Base-by-base conservation (phyloP, 2,329 filamentous ascomycete genomes). In the Calonectria hongkongensis region DNA sequence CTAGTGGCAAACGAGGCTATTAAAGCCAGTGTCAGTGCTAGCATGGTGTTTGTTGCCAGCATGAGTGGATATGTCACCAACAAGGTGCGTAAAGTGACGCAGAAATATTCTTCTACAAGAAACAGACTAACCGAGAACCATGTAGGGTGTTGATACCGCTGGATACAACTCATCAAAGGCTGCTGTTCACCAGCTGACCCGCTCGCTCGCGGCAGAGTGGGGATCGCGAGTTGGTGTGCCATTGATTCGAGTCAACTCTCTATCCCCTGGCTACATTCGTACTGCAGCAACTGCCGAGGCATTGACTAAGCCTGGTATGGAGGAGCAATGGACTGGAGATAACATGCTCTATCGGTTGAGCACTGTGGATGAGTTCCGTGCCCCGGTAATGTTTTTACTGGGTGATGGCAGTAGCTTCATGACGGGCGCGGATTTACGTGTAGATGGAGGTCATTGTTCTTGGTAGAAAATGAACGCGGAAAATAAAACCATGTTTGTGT, bases 131-230 rank as follows among this genome's bases (percentile, higher is more conserved):
- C 16, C 18, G 21, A 15, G 13, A 4, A 15, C 9, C 3, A 2
- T 60, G 3, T 10, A 82, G 82, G 84, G 83, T 2, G 82, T 87
- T 47, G 48, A 73, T 28, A 86, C 83, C 4, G 81, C 85, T 7
- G 85, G 83, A 0, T 91, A 91, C 81, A 90, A 90, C 77, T 84
- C 87, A 0, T 89, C 87, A 70, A 91, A 91, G 80, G 86, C 88
- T 0, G 89, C 87, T 0, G 86, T 90, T 3, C 86, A 88, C 50
- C 88, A 90, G 76, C 83, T 90, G 1, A 82, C 84, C 1, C 84
- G 88, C 28, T 88, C 84, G 12, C 81, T 90, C 33, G 87, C 89
- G 0, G 88, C 88, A 75, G 89, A 90, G 79, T 90, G 85, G 88
- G 87, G 83, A 62, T 84, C 83, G 33, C 83, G 84, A 48, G 77